Conservation (phyloP, 352 stramenopile genomes). For the Phytophthora constricta region DNA sequence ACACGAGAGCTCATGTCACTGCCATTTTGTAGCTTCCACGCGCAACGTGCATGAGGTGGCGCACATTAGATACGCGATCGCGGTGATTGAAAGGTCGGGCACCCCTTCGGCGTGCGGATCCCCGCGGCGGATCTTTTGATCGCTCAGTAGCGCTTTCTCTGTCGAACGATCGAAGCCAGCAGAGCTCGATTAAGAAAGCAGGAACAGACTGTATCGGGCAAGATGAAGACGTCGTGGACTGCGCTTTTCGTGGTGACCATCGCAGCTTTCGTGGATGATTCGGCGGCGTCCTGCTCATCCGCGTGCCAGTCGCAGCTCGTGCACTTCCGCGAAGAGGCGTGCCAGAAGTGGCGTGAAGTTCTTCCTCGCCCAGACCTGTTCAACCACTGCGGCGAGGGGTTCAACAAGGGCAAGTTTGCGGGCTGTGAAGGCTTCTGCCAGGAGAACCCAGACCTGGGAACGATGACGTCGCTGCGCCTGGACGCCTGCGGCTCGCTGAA, state of each 20-base stretch:
- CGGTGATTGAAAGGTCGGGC: constrained; percentile 15
- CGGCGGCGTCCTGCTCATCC: constrained; percentile 33
- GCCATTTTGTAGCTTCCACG: neutral
- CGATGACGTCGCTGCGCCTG: constrained; percentile 47
- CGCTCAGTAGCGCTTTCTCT: constrained; percentile 21
- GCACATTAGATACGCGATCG: constrained; percentile 34
- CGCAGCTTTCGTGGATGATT: constrained; percentile 10
- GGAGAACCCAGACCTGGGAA: constrained; percentile 20
- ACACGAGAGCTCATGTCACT: constrained; percentile 44
- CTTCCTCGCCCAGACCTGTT: constrained; percentile 61
- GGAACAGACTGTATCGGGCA: neutral
- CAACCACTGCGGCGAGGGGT: constrained; percentile 57
- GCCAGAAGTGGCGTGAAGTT: constrained; percentile 47
- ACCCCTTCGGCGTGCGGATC: neutral
- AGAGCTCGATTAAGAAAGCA: constrained; percentile 6
- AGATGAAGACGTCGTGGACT: constrained; percentile 43
- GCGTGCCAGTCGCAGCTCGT: constrained; percentile 52
- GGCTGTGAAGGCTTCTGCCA: constrained; percentile 51
- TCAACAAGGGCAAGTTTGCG: constrained; percentile 43
- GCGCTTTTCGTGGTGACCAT: constrained; percentile 18
- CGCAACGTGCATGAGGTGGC: constrained; percentile 19
- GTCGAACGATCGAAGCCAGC: neutral
- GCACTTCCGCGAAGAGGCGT: constrained; percentile 45
- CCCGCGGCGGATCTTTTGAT: constrained; percentile 9
- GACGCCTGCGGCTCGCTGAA: constrained; percentile 52